Evolutionary conservation across 495 filamentous ascomycete genomes (phyloP), one percentile per base, ranked within the genome.

Genomic region (Neurospora africana): DNA sequence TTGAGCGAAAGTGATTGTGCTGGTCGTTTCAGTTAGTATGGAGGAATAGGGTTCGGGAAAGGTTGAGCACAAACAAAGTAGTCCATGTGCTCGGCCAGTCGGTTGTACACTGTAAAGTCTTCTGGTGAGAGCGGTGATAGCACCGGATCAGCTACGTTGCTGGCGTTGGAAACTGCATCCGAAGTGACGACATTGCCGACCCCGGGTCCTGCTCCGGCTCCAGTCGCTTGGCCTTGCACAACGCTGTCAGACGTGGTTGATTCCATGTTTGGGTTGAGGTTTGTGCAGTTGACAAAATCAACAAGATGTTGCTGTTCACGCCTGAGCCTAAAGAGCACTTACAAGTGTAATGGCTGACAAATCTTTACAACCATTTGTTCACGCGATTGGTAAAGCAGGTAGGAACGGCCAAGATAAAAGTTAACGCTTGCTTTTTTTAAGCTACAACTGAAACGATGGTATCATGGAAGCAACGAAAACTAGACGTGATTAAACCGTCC

Each of bases 11-110:
- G 82, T 91, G 86, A 73, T 90, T 88, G 82, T 96, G 93, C 89
- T 91, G 67, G 11, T 33, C 27, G 36, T n/a, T 5, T 23, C 8
- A 27, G 44, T 72, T 72, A 53, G 78, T 72, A 58, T 68, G 38
- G 75, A 74, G 47, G 19, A 21, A 44, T 27, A 15, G 47, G 11
- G 71, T 75, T 6, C 47, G 19, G 72, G 21, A 68, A 36, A 58
- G 19, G 41, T 35, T 19, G 73, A 43, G 17, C 40, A 74, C 86
- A 68, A 82, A 92, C 90, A 78, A 90, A 92, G 39, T 86, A 83
- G 36, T 95, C 88, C 93, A 97, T 97, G 69, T 88, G 84, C 75
- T 91, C 91, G 2, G 92, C 89, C 74, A 94, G 80, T 17, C 86
- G 85, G 81, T 95, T 94, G 79, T 92, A 95, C 19, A 75, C 73